Conservation (phyloP, 208 protist species). For the Leishmania aethiopica region DNA sequence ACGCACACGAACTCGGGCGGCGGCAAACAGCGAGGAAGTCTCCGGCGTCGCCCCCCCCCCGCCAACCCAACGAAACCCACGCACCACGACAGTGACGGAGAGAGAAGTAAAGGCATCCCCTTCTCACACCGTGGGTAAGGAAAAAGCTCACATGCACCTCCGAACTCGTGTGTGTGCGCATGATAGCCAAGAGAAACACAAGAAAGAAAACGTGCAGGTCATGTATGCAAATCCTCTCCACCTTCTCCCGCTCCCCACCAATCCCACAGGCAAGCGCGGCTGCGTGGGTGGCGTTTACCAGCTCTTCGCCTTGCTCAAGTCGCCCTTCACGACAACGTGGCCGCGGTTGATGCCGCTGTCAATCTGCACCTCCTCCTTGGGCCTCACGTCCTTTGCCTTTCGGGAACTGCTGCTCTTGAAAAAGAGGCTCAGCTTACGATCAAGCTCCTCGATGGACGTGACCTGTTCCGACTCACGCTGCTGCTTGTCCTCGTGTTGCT, state of each 20-base stretch:
- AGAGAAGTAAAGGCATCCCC: background rate
- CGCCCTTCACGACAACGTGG: slow-evolving; percentile 51
- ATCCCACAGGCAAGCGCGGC: background rate
- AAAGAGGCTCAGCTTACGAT: slow-evolving; percentile 74
- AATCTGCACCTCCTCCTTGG: slow-evolving; percentile 32
- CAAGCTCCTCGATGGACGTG: slow-evolving; percentile 57
- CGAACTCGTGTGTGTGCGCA: background rate
- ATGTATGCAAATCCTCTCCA: background rate
- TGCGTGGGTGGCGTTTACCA: slow-evolving; percentile 26
- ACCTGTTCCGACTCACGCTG: slow-evolving; percentile 15
- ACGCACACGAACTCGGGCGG: background rate
- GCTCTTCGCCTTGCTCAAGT: slow-evolving; percentile 46
- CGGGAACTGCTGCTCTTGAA: slow-evolving; percentile 60
- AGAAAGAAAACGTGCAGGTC: background rate
- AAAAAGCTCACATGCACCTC: background rate
- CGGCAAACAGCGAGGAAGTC: background rate
- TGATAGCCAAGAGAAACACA: background rate
- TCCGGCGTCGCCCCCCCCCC: background rate
- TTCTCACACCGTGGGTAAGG: background rate
- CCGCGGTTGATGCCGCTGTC: slow-evolving; percentile 27
- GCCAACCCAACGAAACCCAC: background rate
- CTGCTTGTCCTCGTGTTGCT: slow-evolving; percentile 8
- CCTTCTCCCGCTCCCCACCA: background rate
- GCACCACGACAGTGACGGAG: background rate
- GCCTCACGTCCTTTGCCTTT: slow-evolving; percentile 38